Evolutionary conservation across 2,329 filamentous ascomycete species (phyloP).

Genomic region (Beauveria sp.): DNA sequence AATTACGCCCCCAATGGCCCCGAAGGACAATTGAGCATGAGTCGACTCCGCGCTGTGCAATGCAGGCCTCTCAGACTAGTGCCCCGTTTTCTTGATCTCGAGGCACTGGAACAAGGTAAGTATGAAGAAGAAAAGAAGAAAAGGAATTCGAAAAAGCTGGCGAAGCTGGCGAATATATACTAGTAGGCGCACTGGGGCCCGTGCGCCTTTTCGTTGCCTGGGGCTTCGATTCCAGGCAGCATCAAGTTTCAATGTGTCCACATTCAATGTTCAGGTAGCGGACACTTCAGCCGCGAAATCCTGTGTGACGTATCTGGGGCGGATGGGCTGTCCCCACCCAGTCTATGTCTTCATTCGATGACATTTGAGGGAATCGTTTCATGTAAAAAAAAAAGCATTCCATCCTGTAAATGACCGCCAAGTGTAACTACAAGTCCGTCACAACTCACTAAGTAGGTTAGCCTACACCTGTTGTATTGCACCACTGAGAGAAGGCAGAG

Average conservation of each 20-base stretch:
- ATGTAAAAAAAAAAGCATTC: not conserved
- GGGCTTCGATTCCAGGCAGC: slow-evolving; percentile 8
- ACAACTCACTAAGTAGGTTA: not conserved
- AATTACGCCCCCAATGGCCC: slow-evolving; percentile 44
- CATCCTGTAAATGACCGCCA: not conserved
- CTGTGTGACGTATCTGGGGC: not conserved
- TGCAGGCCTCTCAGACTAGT: slow-evolving; percentile 40
- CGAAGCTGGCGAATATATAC: slow-evolving; percentile 15
- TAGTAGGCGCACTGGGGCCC: slow-evolving; percentile 14
- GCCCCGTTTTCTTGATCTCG: slow-evolving; percentile 36
- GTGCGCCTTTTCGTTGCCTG: slow-evolving; percentile 16
- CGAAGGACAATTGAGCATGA: slow-evolving; percentile 42
- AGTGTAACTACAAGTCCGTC: not conserved
- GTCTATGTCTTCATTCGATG: not conserved
- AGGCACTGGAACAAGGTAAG: slow-evolving; percentile 40
- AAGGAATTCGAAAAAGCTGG: slow-evolving; percentile 14
- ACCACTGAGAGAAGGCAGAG: not conserved
- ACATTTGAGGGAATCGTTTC: not conserved
- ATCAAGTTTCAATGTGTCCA: not conserved
- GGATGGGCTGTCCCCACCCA: not conserved
- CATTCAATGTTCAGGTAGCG: too few species aligned
- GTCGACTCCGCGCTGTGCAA: slow-evolving; percentile 45
- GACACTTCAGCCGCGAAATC: not conserved
- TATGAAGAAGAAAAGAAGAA: slow-evolving; percentile 35
- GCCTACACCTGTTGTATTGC: not conserved